Evolutionary conservation across 2,329 filamentous ascomycete species (phyloP), one percentile per base, ranked within the genome.

Genomic region (Neonectria sp.): DNA sequence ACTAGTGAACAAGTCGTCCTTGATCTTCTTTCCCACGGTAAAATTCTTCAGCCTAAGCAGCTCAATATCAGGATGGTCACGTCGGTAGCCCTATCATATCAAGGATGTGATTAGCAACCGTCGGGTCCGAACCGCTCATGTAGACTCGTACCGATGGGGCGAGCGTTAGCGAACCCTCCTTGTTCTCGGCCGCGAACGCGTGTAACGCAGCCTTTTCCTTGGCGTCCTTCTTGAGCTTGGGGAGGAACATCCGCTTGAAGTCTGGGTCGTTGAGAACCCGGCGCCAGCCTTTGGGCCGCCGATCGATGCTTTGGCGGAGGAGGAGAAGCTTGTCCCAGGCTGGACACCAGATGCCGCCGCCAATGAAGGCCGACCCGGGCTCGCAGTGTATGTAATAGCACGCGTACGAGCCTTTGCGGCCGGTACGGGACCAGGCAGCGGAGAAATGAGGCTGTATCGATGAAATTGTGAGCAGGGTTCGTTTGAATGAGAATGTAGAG

Each of bases 301-400:
- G 86, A 81, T 97, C 93, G 77, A 98, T 92, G 77, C 91, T 92
- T 35, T 87, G 86, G 65, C 95, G 89, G 78, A 97, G 82, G 35
- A 87, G 86, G 64, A 95, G 89, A 78, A 97, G 82, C 69, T 86
- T 86, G 40, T 87, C 87, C 15, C 89, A 87, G 59, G 94, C 92
- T 2, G 94, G 93, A 74, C 91, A 89, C 93, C 93, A 97, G 17
- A 97, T 82, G 1, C 95, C 95, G 53, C 93, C 94, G 65, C 93
- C 95, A 48, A 97, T 84, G 73, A 95, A 93, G 77, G 90, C 92
- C 57, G 87, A 83, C 3, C 84, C 85, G 12, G 95, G 94, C 78
- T 95, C 89, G 70, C 93, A 87, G 79, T 97, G 94, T 24, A 97
- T 82, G 81, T 97, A 97, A 82, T 97, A 97, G 77, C 90, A 92